Conservation (phyloP, 257 asterid genomes). For the Linderniella brevidens region DNA sequence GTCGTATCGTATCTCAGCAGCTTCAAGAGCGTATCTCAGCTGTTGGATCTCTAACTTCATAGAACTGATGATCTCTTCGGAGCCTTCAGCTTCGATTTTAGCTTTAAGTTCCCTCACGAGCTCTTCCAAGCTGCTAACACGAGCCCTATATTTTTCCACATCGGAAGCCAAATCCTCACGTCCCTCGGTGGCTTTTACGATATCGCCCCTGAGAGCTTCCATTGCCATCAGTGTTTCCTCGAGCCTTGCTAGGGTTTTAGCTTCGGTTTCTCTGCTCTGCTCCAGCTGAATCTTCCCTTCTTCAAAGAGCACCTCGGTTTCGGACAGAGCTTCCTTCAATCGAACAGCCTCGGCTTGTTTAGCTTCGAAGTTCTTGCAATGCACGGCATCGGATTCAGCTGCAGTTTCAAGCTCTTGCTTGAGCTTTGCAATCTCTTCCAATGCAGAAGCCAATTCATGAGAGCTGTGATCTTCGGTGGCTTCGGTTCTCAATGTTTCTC, state of each 20-base stretch:
- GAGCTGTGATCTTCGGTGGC: too few relatives aligned
- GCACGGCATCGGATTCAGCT: conserved; percentile 38
- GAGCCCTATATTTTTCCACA: conserved; percentile 56
- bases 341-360: conserved; percentile 26
- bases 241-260: conserved; percentile 54
- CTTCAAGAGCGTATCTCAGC: conserved; percentile 44
- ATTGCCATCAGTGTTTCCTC: conserved; percentile 37
- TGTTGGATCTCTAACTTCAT: conserved; percentile 39
- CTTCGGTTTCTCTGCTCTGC: conserved; percentile 29
- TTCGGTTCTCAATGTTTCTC: too few relatives aligned
- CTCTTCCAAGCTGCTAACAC: conserved; percentile 38
- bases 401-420: conserved; percentile 38
- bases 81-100: background rate
- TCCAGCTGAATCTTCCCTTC: conserved; percentile 46
- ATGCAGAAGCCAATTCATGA: conserved; percentile 40
- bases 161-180: conserved; percentile 31
- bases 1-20: conserved; percentile 37
- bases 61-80: conserved; percentile 11
- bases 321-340: conserved; percentile 33
- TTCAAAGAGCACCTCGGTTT: conserved; percentile 36
- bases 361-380: conserved; percentile 26
- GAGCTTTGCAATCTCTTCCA: conserved; percentile 51
- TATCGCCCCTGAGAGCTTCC: conserved; percentile 16
- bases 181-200: conserved; percentile 30
- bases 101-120: conserved; percentile 24